These are phyloP conservation scores for Umbelopsis sp. DNA, from an alignment of 192 early-diverging fungal genomes.

Conservation along the genomic window DNA sequence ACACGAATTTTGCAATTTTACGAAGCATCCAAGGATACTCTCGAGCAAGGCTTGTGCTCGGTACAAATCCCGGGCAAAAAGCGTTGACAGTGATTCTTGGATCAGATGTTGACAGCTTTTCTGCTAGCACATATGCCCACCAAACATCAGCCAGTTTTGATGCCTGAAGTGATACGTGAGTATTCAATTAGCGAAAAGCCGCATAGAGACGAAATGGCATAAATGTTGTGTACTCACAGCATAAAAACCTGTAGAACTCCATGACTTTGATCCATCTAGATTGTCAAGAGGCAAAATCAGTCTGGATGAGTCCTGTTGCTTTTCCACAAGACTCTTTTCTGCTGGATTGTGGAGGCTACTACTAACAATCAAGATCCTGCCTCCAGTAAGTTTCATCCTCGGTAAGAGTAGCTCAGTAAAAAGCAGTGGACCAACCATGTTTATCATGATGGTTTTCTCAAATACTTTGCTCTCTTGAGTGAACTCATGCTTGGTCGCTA, in stretches of 20 bases:
- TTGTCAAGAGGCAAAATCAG: slow-evolving; percentile 25
- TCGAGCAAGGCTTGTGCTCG: slow-evolving; percentile 5
- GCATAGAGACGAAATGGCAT: no score
- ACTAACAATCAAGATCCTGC: slow-evolving; percentile 3
- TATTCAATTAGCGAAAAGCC: not conserved
- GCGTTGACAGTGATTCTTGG: slow-evolving; percentile 4
- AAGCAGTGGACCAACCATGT: slow-evolving; percentile 21
- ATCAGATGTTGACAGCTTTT: not conserved
- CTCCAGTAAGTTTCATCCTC: not conserved
- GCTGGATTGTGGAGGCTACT: not conserved
- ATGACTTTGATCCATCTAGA: slow-evolving; percentile 22
- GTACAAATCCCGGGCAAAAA: slow-evolving; percentile 18
- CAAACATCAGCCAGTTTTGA: slow-evolving; percentile 23
- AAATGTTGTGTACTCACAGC: not conserved
- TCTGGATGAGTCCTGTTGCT: slow-evolving; percentile 3
- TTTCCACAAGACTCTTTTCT: not conserved
- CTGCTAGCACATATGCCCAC: slow-evolving; percentile 19
- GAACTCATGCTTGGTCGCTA: not conserved
- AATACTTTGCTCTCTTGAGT: slow-evolving; percentile 10
- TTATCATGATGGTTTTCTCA: slow-evolving; percentile 20
- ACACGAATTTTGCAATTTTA: not conserved
- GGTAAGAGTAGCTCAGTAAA: slow-evolving; percentile 20
- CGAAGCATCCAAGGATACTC: slow-evolving; percentile 8
- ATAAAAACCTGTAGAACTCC: not conserved
- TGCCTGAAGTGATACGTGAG: not conserved